A percentile compares a stretch with the other conserved stretches of the same genome.
These are phyloP conservation scores for Solanum piurae DNA, from an alignment of 257 asterid species.

Conservation along the genomic window DNA sequence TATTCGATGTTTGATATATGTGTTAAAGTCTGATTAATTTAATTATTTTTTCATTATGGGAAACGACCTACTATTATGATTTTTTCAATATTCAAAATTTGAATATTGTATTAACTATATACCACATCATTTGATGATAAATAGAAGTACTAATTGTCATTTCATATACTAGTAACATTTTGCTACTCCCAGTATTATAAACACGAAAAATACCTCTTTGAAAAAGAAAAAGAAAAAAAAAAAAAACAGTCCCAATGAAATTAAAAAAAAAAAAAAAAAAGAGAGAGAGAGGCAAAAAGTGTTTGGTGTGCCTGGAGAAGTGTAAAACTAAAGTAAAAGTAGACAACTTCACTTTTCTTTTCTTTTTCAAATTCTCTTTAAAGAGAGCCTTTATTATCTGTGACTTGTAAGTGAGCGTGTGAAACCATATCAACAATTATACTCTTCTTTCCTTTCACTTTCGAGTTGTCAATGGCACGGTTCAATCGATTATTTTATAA, in stretches of 20 bases:
- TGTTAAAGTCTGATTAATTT: too few relatives aligned
- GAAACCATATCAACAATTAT: not conserved
- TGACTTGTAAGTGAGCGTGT: constrained; percentile 4
- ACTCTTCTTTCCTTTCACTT: not conserved
- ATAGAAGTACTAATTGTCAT: not conserved
- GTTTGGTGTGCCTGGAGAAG: not conserved
- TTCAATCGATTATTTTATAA: not conserved
- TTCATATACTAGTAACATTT: not conserved
- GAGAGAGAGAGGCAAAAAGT: not conserved
- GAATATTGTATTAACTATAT: too few relatives aligned
- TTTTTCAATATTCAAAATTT: too few relatives aligned
- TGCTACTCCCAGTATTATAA: not conserved
- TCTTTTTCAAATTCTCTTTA: constrained; percentile 5
- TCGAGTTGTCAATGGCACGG: not conserved
- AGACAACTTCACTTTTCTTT: constrained; percentile 5
- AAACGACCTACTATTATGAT: not conserved
- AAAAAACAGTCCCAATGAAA: not conserved
- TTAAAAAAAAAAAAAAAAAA: not conserved
- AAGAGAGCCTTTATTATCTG: not conserved
- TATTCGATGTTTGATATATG: not conserved
- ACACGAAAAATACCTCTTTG: not conserved
- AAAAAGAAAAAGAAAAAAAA: not conserved
- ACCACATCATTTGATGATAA: not conserved
- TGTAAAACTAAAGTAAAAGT: constrained; percentile 20
- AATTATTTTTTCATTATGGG: too few relatives aligned